phyloP scores from a whole-genome alignment of 2,329 filamentous ascomycete genomes.

The Moelleriella libera region DNA sequence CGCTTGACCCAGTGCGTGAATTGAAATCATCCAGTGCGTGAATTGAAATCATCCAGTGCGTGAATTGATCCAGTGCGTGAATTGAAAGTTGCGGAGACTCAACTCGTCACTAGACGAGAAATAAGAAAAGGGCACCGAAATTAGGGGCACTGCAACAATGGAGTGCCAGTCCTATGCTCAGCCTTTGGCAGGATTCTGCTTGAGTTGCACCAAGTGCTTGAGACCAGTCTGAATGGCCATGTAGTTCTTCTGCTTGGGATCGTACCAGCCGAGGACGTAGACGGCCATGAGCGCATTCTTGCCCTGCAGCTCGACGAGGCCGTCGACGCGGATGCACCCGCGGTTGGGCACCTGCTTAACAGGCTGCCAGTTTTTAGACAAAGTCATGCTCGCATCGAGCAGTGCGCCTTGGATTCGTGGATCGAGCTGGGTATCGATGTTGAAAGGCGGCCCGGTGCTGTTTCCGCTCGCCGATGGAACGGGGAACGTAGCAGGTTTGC shows the following conservation, averaged over 20 bases:
- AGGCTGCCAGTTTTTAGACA: conserved; percentile 31
- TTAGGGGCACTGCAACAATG: too few relatives aligned
- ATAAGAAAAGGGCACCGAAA: too few relatives aligned
- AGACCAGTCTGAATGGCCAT: conserved; percentile 25
- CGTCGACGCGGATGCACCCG: conserved; percentile 37
- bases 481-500: conserved; percentile 10
- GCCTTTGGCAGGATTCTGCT: conserved; percentile 19
- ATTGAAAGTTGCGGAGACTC: too few relatives aligned
- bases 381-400: conserved; percentile 19
- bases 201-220: conserved; percentile 27
- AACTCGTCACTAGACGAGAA: too few relatives aligned
- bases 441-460: conserved; percentile 13
- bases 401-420: conserved; percentile 17
- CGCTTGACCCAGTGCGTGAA: too few relatives aligned
- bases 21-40: too few relatives aligned
- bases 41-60: too few relatives aligned
- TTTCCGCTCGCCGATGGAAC: conserved; percentile 8
- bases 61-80: too few relatives aligned
- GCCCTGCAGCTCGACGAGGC: conserved; percentile 38
- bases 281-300: conserved; percentile 31
- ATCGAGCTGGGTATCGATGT: conserved; percentile 17
- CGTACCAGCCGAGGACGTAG: conserved; percentile 38
- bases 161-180: not conserved
- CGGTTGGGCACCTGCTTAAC: conserved; percentile 27
- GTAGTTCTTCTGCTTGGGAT: conserved; percentile 37